phyloP scores from a whole-genome alignment of 495 filamentous ascomycete species.

The Penicillium nucicola region DNA sequence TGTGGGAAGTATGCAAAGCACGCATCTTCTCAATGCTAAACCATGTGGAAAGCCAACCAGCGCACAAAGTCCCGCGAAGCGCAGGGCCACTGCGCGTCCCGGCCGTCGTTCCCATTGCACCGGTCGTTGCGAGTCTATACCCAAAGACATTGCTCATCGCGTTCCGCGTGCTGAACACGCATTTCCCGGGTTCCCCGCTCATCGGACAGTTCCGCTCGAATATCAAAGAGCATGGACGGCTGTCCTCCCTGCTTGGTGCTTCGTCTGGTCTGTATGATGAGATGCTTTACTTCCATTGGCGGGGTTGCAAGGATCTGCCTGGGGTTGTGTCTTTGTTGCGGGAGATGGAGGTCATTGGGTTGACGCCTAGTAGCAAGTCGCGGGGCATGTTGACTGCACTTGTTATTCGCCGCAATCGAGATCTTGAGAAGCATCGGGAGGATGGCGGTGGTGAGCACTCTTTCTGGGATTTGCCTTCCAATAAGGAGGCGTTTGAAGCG shows the following conservation, averaged over 20 bases:
- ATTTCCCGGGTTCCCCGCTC: slow-evolving; percentile 61
- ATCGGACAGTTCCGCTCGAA: slow-evolving; percentile 61
- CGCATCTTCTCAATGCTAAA: slow-evolving; percentile 65
- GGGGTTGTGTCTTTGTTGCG: slow-evolving; percentile 59
- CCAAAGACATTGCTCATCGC: slow-evolving; percentile 61
- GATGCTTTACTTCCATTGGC: slow-evolving; percentile 62
- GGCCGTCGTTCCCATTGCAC: slow-evolving; percentile 36
- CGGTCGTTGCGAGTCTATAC: slow-evolving; percentile 64
- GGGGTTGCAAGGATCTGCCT: slow-evolving; percentile 55
- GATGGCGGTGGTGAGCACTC: slow-evolving; percentile 3
- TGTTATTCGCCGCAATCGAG: slow-evolving; percentile 17
- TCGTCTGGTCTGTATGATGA: slow-evolving; percentile 74
- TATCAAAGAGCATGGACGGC: slow-evolving; percentile 66
- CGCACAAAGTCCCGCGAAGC: slow-evolving; percentile 7
- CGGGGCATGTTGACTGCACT: slow-evolving; percentile 44
- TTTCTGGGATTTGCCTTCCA: slow-evolving; percentile 42
- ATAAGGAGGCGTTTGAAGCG: slow-evolving; percentile 29
- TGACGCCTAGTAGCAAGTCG: slow-evolving; percentile 60
- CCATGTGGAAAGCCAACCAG: slow-evolving; percentile 28
- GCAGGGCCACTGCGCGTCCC: slow-evolving; percentile 27
- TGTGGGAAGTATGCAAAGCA: slow-evolving; percentile 69
- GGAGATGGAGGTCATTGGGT: slow-evolving; percentile 74
- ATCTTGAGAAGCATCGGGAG: slow-evolving; percentile 11
- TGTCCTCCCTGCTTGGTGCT: slow-evolving; percentile 69
- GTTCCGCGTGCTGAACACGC: slow-evolving; percentile 57